Evolutionary conservation across 805 yeast species (phyloP), one percentile per base, ranked within the genome.

Genomic region (Nematodospora valgi): DNA sequence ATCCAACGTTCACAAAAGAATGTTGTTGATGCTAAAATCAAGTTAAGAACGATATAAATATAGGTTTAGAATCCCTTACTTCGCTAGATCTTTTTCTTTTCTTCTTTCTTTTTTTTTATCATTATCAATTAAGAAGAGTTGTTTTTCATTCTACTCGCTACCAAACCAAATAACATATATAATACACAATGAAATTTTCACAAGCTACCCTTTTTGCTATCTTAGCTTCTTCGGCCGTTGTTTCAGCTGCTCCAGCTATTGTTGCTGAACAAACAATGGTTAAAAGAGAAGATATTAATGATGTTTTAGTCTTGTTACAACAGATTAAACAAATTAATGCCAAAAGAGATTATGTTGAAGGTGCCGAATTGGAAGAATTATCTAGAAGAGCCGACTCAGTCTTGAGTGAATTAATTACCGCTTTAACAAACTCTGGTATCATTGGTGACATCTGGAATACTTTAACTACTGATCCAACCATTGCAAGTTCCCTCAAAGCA

Each of bases 171-270:
- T 25, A 12, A 13, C 16, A 25, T 18, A 27, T 12, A 12, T 8
- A 8, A 19, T 15, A 25, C 7, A 46, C 41, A 47, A 67, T 67
- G 73, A 67, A 64, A 56, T 59, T 66, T 27, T 50, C 71, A 24
- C 52, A 63, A 29, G 48, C 71, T 30, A 56, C 72, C 31, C 51
- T 59, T 34, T 48, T 64, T 41, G 69, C 71, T 37, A 48, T 66
- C 42, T 56, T 64, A 47, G 69, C 67, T 37, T 30, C 71, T 23
- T 40, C 62, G 24, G 52, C 68, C 20, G 44, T 58, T 30, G 70
- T 59, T 22, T 44, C 50, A 32, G 66, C 71, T 36, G 66, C 69
- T 20, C 62, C 61, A 45, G 33, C 51, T 34, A 39, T 49, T 32
- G 38, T 45, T 12, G 23, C 48, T 30, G 56, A 52, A 15, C 30